Conservation (phyloP, 257 asterid genomes). For the Solanum bukasovii region DNA sequence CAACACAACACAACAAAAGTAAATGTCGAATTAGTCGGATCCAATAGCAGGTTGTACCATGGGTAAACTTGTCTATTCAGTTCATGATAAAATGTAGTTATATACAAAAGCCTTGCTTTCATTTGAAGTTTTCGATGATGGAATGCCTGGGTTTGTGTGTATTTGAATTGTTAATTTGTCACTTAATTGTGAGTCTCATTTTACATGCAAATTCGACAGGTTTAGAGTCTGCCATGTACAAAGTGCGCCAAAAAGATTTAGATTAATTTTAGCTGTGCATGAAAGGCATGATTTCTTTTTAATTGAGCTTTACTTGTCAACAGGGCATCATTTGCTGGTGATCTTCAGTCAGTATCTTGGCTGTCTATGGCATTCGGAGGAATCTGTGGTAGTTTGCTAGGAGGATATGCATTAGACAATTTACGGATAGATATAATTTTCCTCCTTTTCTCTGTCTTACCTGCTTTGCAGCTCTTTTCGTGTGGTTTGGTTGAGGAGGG, state of each 20-base stretch:
- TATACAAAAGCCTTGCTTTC: neutral
- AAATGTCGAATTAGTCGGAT: neutral
- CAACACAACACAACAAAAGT: neutral
- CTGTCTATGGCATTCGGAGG: constrained; percentile 98
- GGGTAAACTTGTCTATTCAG: neutral
- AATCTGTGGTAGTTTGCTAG: constrained; percentile 80
- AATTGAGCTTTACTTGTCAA: constrained; percentile 13
- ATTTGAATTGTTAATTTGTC: neutral
- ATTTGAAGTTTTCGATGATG: neutral
- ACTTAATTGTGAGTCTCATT: neutral
- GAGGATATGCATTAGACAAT: constrained; percentile 70
- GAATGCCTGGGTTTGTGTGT: neutral
- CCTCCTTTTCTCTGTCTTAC: constrained; percentile 63
- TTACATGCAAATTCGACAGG: neutral
- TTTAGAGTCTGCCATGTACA: neutral
- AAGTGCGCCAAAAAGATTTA: neutral
- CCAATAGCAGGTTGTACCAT: neutral
- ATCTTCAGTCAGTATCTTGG: constrained; percentile 97
- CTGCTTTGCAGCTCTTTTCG: constrained; percentile 70
- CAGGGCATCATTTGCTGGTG: constrained; percentile 95
- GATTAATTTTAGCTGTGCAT: neutral
- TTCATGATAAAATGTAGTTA: neutral
- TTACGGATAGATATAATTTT: constrained; percentile 51
- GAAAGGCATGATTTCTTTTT: neutral
- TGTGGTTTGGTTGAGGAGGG: constrained; percentile 73